Conservation (phyloP, 169 alveolate species). For the Cryptosporidium baileyi region DNA sequence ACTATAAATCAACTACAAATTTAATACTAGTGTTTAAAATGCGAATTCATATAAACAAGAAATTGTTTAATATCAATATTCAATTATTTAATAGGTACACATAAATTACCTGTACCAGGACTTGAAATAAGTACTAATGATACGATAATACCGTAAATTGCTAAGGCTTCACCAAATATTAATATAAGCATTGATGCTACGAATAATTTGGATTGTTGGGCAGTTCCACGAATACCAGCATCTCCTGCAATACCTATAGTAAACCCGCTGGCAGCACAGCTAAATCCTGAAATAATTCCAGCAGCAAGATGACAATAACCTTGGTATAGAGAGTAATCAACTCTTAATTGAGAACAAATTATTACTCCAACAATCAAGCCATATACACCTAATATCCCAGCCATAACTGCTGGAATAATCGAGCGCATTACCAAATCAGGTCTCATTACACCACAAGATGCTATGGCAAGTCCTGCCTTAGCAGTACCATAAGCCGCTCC, state of each 20-base stretch:
- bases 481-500: conserved; percentile 93
- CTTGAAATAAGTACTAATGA: conserved; percentile 77
- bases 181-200: conserved; percentile 89
- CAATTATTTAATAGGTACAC: conserved; percentile 26
- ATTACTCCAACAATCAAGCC: conserved; percentile 89
- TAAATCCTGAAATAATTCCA: conserved; percentile 87
- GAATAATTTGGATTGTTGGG: conserved; percentile 82
- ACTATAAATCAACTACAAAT: no score
- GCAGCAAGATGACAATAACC: conserved; percentile 87
- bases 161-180: conserved; percentile 89
- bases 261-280: conserved; percentile 87
- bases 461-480: conserved; percentile 87
- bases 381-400: conserved; percentile 90
- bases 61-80: no score
- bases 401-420: conserved; percentile 89
- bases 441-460: conserved; percentile 88
- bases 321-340: conserved; percentile 72
- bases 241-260: conserved; percentile 91
- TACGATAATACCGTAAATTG: conserved; percentile 84
- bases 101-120: conserved; percentile 1
- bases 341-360: conserved; percentile 79
- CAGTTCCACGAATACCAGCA: conserved; percentile 87
- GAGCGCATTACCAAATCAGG: conserved; percentile 88
- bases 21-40: no score
- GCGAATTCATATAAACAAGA: no score